Evolutionary conservation across 345 rosid species (phyloP).

Genomic region (Isatis tinctoria): DNA sequence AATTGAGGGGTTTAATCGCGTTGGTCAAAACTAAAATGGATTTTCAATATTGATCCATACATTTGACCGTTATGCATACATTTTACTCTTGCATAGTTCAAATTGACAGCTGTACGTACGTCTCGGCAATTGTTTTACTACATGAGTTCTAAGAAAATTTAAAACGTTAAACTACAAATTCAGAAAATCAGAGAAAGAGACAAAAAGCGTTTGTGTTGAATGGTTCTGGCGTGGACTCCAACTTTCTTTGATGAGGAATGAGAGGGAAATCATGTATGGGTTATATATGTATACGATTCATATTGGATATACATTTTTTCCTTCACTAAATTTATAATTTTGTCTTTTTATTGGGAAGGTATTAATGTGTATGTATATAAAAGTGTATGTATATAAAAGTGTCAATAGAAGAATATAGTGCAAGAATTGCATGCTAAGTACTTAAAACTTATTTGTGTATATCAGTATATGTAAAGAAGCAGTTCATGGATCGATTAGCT

Average conservation of each 20-base stretch:
- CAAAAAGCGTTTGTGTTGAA: conserved; percentile 38
- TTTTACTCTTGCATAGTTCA: neutral
- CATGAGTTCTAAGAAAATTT: neutral
- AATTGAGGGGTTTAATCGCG: neutral
- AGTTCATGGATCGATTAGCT: neutral
- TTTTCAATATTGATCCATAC: neutral
- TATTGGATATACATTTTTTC: neutral
- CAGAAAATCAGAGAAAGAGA: neutral
- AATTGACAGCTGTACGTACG: neutral
- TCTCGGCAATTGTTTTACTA: neutral
- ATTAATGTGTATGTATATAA: conserved; percentile 1
- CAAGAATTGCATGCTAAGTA: neutral
- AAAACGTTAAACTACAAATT: neutral
- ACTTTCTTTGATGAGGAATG: conserved; percentile 49
- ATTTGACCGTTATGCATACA: neutral
- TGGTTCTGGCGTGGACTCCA: conserved; percentile 68
- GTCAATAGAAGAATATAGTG: neutral
- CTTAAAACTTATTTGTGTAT: neutral
- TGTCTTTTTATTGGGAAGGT: conserved; percentile 10
- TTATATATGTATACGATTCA: conserved; percentile 20
- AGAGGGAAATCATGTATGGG: conserved; percentile 43
- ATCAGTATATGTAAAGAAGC: neutral
- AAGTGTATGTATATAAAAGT: conserved; percentile 1
- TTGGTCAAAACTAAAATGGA: neutral
- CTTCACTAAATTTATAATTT: neutral